Base-by-base conservation (phyloP, 257 asterid genomes). In the Henckelia pumila region DNA sequence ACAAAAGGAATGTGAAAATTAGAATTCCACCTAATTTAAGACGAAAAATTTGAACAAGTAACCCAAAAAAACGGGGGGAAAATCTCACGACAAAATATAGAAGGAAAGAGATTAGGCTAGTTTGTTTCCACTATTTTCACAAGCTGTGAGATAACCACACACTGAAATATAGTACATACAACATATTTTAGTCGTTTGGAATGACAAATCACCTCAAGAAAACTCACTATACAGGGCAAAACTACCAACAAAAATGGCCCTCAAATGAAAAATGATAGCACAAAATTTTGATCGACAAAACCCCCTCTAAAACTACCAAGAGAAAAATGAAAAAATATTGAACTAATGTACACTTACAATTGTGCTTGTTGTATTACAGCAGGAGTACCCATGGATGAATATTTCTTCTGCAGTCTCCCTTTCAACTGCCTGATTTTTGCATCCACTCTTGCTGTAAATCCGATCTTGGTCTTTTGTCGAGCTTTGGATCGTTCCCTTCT, bases 391-490 rank as follows among this genome's bases (percentile, higher is more conserved):
- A 81, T 70, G 33, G 83, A 70, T 32, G 96, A 82, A 71, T 78
- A 81, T 72, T 85, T 90, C 85, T 78, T 93, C 40, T 84, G 90
- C 81, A 90, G 65, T 35, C 71, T 78, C 76, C 85, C 96, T 75
- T 75, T 88, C 70, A 94, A 66, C 74, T 80, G 95, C 77, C 96
- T 78, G 78, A 91, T 94, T 66, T 87, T 85, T 5, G 98, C 96
- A 49, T 94, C 99, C 5, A 94, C 99, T 63, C 99, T 82, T 1
- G 94, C 99, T 0, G 94, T 81, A 78, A 93, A 90, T 66, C 99
- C 99, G 19, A 93, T 85, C 72, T 86, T 84, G 3, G 99, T 88
- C 78, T 76, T 80, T 37, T 84, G 82, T 66, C 85, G 76, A 2
- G 97, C 99, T 81, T 87, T 93, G 11, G 88, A 80, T 29, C 85